Percentiles rank a stretch among this genome's conserved stretches.
phyloP scores from a whole-genome alignment of 345 rosid genomes.

The Hypericum androsaemum region DNA sequence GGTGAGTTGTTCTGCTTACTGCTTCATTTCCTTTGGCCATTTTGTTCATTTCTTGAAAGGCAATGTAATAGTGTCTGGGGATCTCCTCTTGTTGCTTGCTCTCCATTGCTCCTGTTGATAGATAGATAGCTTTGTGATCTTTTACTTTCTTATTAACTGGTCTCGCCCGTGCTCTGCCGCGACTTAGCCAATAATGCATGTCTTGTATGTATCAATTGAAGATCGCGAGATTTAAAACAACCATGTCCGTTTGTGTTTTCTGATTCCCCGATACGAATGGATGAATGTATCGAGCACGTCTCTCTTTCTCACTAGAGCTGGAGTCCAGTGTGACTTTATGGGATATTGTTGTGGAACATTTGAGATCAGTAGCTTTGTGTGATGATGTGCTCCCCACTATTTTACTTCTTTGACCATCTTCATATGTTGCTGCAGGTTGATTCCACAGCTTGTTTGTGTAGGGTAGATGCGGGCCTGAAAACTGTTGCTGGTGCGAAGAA shows the following conservation, averaged over 20 bases:
- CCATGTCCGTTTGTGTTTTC: too few species aligned
- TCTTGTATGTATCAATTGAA: too few species aligned
- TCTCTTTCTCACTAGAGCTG: too few species aligned
- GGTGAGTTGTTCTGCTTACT: conserved; percentile 28
- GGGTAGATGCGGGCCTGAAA: conserved; percentile 69
- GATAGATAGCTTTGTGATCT: not conserved
- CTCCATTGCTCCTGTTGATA: not conserved
- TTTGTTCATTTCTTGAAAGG: not conserved
- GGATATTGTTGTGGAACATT: too few species aligned
- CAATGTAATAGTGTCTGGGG: conserved; percentile 2
- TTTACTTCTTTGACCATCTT: not conserved
- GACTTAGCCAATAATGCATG: too few species aligned
- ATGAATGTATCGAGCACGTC: too few species aligned
- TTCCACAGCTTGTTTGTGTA: conserved; percentile 61
- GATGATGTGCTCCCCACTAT: too few species aligned
- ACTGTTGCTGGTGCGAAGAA: conserved; percentile 61
- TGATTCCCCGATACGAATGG: too few species aligned
- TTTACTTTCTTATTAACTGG: not conserved
- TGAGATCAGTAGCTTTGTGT: too few species aligned
- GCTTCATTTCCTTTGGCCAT: conserved; percentile 5
- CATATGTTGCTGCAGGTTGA: conserved; percentile 47
- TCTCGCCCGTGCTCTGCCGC: too few species aligned
- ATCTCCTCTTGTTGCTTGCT: not conserved
- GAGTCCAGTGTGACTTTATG: too few species aligned
- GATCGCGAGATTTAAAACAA: too few species aligned